Evolutionary conservation across 192 early-diverging fungal species (phyloP).

Genomic region (Backusella psychrophila): DNA sequence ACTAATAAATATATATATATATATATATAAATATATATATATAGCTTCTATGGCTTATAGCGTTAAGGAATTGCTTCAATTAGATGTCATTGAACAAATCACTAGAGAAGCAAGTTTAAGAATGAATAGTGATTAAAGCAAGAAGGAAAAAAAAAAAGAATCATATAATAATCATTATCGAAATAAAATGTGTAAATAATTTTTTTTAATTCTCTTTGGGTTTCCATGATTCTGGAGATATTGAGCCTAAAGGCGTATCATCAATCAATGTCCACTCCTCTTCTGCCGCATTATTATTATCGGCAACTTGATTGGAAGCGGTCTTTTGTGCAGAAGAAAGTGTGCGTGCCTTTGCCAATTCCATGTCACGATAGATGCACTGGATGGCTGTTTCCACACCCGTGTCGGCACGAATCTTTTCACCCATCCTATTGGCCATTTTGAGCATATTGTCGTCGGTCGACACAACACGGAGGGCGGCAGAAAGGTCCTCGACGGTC

Average conservation of each 20-base stretch:
- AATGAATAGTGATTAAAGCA: neutral
- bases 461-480: conserved; percentile 46
- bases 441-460: conserved; percentile 56
- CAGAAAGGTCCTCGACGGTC: conserved; percentile 48
- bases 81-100: conserved; percentile 33
- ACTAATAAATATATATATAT: neutral
- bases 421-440: conserved; percentile 45
- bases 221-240: conserved; percentile 14
- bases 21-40: neutral
- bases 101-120: conserved; percentile 30
- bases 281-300: conserved; percentile 8
- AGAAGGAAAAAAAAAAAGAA: no score
- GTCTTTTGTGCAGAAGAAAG: conserved; percentile 22
- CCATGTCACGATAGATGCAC: conserved; percentile 62
- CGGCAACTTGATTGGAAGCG: neutral
- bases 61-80: conserved; percentile 32
- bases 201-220: neutral
- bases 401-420: conserved; percentile 56
- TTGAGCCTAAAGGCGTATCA: conserved; percentile 9
- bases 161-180: neutral
- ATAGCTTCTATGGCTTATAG: conserved; percentile 35
- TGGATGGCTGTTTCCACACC: conserved; percentile 59
- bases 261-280: conserved; percentile 34
- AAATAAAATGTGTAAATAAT: neutral
- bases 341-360: conserved; percentile 43